Evolutionary conservation across 176 grass and related monocot genomes (phyloP), one percentile per base, ranked within the genome.

Genomic region (Panicum miliaceum): DNA sequence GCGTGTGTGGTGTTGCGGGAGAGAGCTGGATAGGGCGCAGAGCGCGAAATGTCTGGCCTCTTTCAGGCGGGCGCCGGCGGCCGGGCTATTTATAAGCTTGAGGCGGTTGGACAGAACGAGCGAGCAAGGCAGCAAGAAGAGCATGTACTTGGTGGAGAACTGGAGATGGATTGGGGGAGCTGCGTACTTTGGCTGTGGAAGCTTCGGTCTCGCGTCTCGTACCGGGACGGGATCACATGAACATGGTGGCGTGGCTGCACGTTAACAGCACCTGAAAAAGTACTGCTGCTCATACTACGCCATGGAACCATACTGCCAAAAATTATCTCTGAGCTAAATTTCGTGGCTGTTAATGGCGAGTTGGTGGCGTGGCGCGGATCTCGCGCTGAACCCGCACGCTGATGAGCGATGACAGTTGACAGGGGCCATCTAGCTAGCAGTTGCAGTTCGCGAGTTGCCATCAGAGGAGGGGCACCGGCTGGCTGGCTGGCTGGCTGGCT

Each of bases 381-480:
- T 81, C 27, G 45, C 36, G 23, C 34, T 16, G 56, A 64, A 25
- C 84, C n/a, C 7, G 13, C 23, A 46, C 60, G 59, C 80, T 54
- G 12, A 69, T 76, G 86, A n/a, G n/a, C n/a, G n/a, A n/a, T n/a
- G n/a, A n/a, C n/a, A n/a, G n/a, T n/a, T n/a, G n/a, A 78, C 80
- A 73, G 34, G 15, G 50, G 50, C 42, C 46, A 15, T 13, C 12
- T 13, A 64, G 32, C 22, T 45, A 23, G 68, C 66, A 8, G 50
- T 72, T 72, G 32, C 54, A 82, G 88, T 7, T 86, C 45, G 82
- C 20, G 64, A 86, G 78, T 78, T 82, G 79, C 79, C 72, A 48
- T 86, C 47, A 23, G 37, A 70, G 26, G 43, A 78, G 46, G 56
- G 52, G 19, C 47, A 43, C 56, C 9, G 56, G 7, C 63, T 51